A percentile compares a stretch with the other conserved stretches of the same genome.
Conservation (phyloP, 805 yeast genomes). For the Tetrapisispora iriomotensis region DNA sequence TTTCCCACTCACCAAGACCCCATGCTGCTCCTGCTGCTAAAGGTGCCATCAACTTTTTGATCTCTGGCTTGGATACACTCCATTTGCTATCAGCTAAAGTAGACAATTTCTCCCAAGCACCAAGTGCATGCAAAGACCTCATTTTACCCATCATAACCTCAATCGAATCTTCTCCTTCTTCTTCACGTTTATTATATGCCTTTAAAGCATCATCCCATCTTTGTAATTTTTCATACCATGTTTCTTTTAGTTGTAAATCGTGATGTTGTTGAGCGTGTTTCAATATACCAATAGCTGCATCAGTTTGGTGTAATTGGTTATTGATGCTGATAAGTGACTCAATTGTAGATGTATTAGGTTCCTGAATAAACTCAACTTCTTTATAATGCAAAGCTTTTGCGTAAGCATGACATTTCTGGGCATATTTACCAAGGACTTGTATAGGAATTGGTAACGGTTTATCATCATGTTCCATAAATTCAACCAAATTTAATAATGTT, state of each 20-base stretch:
- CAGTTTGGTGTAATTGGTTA: conserved; percentile 90
- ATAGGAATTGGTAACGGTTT: conserved; percentile 86
- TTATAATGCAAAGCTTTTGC: conserved; percentile 96
- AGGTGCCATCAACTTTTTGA: conserved; percentile 81
- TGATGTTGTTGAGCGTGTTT: conserved; percentile 91
- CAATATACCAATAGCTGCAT: conserved; percentile 94
- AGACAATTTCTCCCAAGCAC: conserved; percentile 93
- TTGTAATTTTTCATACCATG: conserved; percentile 95
- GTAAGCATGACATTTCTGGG: conserved; percentile 92
- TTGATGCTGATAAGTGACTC: conserved; percentile 88
- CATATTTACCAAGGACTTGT: conserved; percentile 83
- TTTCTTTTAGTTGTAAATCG: conserved; percentile 82
- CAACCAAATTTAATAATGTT: conserved; percentile 79
- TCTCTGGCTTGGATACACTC: conserved; percentile 62
- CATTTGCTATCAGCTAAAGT: conserved; percentile 81
- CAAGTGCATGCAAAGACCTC: conserved; percentile 97
- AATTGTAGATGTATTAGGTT: conserved; percentile 83
- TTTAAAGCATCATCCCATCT: conserved; percentile 96
- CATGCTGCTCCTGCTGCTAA: conserved; percentile 98
- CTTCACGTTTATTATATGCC: conserved; percentile 77
- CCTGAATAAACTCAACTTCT: conserved; percentile 88
- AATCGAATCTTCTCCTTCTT: conserved; percentile 45
- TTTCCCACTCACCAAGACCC: conserved; percentile 96
- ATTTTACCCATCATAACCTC: conserved; percentile 95
- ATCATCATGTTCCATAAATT: conserved; percentile 96